These are phyloP conservation scores for Populus hybrid DNA, from an alignment of 441 rosid species.

Conservation along the genomic window DNA sequence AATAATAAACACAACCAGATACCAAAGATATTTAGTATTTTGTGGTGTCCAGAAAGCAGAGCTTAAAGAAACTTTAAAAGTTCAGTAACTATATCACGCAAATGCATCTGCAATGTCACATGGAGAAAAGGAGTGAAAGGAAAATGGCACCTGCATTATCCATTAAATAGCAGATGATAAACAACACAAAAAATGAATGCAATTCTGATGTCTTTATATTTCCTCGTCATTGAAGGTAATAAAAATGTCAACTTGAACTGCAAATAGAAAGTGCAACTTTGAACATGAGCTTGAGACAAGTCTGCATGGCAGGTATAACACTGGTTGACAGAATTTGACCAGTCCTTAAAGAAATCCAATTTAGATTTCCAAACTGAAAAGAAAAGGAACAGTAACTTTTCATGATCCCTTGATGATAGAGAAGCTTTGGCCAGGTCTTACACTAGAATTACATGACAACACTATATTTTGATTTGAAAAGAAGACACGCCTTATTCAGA, in stretches of 20 bases:
- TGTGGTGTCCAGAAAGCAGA: not conserved
- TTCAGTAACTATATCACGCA: not conserved
- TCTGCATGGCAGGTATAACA: not conserved
- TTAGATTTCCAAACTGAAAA: not conserved
- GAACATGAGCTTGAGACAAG: not conserved
- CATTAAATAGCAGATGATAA: not conserved
- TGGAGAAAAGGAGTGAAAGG: not conserved
- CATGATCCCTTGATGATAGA: not conserved
- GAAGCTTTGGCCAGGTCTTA: slow-evolving; percentile 6
- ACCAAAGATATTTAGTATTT: not conserved
- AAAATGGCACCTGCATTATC: not conserved
- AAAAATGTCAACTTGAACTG: not conserved
- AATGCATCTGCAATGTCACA: not conserved
- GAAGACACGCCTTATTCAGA: slow-evolving; percentile 6
- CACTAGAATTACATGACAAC: not conserved
- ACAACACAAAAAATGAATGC: not conserved
- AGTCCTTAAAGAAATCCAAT: not conserved
- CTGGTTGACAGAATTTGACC: too few species aligned
- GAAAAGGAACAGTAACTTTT: too few species aligned
- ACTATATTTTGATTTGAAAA: slow-evolving; percentile 2
- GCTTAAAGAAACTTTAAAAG: not conserved
- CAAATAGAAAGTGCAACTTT: not conserved
- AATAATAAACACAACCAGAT: not conserved
- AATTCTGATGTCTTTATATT: not conserved
- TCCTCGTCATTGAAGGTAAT: not conserved